These are phyloP conservation scores for Ascochyta clinopodiicola DNA, from an alignment of 2,329 filamentous ascomycete species.

Conservation along the genomic window DNA sequence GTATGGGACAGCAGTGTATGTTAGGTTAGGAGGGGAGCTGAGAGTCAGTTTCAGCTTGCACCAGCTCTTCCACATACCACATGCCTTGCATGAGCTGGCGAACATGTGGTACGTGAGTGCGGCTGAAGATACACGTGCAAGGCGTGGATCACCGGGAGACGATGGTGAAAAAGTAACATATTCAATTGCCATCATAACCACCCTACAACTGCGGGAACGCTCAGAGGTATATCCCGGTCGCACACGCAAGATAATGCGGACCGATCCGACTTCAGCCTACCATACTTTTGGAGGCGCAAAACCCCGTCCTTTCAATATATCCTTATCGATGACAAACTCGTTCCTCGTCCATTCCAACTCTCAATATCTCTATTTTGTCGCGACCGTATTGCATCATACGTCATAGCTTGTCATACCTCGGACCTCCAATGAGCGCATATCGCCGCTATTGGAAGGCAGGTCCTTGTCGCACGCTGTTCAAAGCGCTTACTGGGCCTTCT, in stretches of 20 bases:
- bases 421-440: slow-evolving; percentile 21
- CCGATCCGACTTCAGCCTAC: slow-evolving; percentile 8
- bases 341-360: not conserved
- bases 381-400: slow-evolving; percentile 26
- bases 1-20: not conserved
- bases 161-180: not conserved
- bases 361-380: slow-evolving; percentile 8
- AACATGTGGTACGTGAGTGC: slow-evolving; percentile 7
- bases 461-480: slow-evolving; percentile 16
- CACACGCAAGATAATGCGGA: slow-evolving; percentile 2
- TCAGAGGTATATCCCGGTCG: slow-evolving; percentile 16
- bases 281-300: not conserved
- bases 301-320: not conserved
- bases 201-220: slow-evolving; percentile 18
- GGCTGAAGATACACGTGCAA: not conserved
- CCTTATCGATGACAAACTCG: not conserved
- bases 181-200: slow-evolving; percentile 16
- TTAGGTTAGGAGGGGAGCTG: not conserved
- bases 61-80: not conserved
- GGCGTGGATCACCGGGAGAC: not conserved
- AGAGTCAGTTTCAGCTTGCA: not conserved
- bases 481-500: slow-evolving; percentile 64
- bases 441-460: slow-evolving; percentile 23
- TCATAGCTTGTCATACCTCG: slow-evolving; percentile 31
- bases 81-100: not conserved